Base-by-base conservation (phyloP, 2,329 filamentous ascomycete species). In the Fusarium concolor region DNA sequence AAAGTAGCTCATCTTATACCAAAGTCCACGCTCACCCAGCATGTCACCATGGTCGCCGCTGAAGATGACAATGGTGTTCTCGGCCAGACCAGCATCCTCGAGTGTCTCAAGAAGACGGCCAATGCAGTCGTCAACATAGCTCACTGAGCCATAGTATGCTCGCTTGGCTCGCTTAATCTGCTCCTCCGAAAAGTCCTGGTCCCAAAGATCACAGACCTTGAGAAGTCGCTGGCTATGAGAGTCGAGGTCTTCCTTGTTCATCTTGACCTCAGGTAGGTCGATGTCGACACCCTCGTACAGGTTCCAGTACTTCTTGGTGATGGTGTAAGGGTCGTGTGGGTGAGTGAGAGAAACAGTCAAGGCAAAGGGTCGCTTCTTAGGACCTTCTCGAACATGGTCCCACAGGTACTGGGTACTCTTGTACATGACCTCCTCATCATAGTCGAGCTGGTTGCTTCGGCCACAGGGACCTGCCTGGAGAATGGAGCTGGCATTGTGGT, bases 1-100 rank as follows among this genome's bases (percentile, higher is more conserved):
- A 74, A 94, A 97, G 86, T 96, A 97, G 76, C 89, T 93, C 94
- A 97, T 97, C 86, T 97, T 97, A 84, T 97, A 94, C 94, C 94
- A 97, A 45, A 97, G 83, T 8, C 92, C 92, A 53, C 93, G 90
- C 83, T 97, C 94, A 61, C 94, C 94, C 10, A 97, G 87, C 94
- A 97, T 97, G 79, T 97, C 94, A 56, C 94, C 94, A 76, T 97
- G 94, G 77, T 97, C 94, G 43, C 94, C 94, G 60, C 91, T 94
- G 81, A 97, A 97, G 70, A 97, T 89, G 73, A 97, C 85, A 72
- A 97, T 94, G 14, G 94, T 97, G 79, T 97, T 89, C 33, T 97
- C 89, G 62, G 90, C 90, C 43, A 97, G 84, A 9, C 90, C 87
- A 75, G 93, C 95, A 62, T 93, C 86, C 77, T 94, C 91, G 18